Evolutionary conservation across 2,329 filamentous ascomycete species (phyloP), one percentile per base, ranked within the genome.

Genomic region (Verticillium dahliae): DNA sequence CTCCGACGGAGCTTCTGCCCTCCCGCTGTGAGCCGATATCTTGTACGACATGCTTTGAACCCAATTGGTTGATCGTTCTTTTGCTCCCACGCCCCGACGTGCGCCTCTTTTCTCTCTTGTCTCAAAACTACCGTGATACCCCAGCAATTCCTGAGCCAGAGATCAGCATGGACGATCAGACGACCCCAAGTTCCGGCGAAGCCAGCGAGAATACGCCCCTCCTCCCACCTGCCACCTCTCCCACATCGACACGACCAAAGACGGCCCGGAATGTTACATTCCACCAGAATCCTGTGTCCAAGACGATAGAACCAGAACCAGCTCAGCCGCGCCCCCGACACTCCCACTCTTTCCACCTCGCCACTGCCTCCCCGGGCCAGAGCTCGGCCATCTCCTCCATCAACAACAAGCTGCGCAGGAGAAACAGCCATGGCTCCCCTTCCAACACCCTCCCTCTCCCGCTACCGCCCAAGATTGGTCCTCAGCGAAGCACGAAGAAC

Each of bases 401-500:
- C 67, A 97, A 97, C 76, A 94, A 82, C 82, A 96, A 93, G 76
- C 81, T 97, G 56, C 88, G 91, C 60, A 83, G 94, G 69, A 85
- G 93, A 66, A 95, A 97, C 70, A 96, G 91, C 74, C 89, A 92
- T 69, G 89, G 91, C 18, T 75, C 73, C 22, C 73, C 77, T 1
- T 71, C 74, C 41, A 72, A 75, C 39, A 74, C 75, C 60, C 67
- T 74, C 41, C 68, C 71, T 33, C 69, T 76, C 39, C 71, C 76
- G 7, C 70, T 75, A 13, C 67, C 71, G 34, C 65, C 63, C 6
- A 97, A 98, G 77, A 92, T 97, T 62, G 95, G 95, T 2, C 94
- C 95, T 0, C 95, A 99, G 74, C 82, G 95, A 74, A 98, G 92
- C 61, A 96, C 93, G 31, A 96, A 97, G 75, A 97, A 91, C 66